These are phyloP conservation scores for Neonectria faginata DNA, from an alignment of 2,329 filamentous ascomycete genomes.

Conservation along the genomic window DNA sequence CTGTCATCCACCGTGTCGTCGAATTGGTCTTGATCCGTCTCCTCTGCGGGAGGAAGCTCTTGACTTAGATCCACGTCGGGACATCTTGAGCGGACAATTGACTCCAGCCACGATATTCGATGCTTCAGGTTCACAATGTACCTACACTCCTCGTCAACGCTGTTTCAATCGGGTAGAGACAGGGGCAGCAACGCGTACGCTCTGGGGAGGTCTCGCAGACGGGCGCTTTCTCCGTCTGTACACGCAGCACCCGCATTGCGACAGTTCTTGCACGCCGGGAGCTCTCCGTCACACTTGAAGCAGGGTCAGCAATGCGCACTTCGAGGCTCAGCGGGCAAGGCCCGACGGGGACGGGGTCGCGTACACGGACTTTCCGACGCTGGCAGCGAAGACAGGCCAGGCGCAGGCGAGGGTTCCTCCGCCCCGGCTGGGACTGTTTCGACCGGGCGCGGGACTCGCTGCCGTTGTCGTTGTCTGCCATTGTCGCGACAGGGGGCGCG, in stretches of 20 bases:
- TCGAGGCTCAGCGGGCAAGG: neutral
- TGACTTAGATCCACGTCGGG: slow-evolving; percentile 55
- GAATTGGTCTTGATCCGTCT: slow-evolving; percentile 30
- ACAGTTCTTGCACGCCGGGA: slow-evolving; percentile 58
- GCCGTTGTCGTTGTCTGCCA: slow-evolving; percentile 25
- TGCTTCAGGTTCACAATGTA: slow-evolving; percentile 53
- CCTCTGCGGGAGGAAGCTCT: slow-evolving; percentile 27
- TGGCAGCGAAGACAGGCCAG: slow-evolving; percentile 56
- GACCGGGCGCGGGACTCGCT: slow-evolving; percentile 19
- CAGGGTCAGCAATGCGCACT: slow-evolving; percentile 1
- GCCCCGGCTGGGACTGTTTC: slow-evolving; percentile 34
- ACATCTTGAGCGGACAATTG: slow-evolving; percentile 55
- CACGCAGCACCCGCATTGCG: slow-evolving; percentile 56
- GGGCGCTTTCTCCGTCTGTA: slow-evolving; percentile 57
- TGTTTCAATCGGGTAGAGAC: no score
- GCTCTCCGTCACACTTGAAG: slow-evolving; percentile 57
- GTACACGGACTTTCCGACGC: slow-evolving; percentile 61
- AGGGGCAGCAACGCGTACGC: slow-evolving; percentile 47
- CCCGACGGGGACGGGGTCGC: slow-evolving; percentile 16
- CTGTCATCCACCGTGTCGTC: slow-evolving; percentile 22
- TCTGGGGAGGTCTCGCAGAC: slow-evolving; percentile 55
- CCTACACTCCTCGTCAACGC: slow-evolving; percentile 23
- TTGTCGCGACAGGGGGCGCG: slow-evolving; percentile 16
- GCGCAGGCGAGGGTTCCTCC: slow-evolving; percentile 45
- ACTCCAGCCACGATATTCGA: slow-evolving; percentile 60